phyloP scores from a whole-genome alignment of 1,139 yeast species.

The Debaryomyces sp. region DNA sequence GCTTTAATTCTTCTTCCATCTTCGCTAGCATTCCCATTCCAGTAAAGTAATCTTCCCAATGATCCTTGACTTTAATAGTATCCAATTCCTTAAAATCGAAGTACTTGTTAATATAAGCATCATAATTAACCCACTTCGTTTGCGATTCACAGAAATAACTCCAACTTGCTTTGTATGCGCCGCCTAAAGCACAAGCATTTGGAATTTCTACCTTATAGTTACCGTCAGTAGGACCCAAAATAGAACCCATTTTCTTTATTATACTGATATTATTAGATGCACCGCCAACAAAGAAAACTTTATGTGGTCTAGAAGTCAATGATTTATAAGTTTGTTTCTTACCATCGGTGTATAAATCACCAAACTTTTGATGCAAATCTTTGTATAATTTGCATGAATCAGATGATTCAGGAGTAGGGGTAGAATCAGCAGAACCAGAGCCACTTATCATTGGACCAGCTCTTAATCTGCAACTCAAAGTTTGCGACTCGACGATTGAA shows the following conservation, averaged over 20 bases:
- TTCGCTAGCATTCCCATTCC: slow-evolving; percentile 55
- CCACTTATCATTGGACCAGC: slow-evolving; percentile 66
- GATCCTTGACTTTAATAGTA: slow-evolving; percentile 39
- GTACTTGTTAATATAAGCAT: slow-evolving; percentile 41
- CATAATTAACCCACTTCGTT: slow-evolving; percentile 41
- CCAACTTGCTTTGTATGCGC: slow-evolving; percentile 88
- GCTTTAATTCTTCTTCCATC: slow-evolving; percentile 42
- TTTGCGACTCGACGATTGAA: slow-evolving; percentile 84
- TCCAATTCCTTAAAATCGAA: slow-evolving; percentile 55
- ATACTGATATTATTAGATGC: slow-evolving; percentile 74
- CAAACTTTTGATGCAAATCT: slow-evolving; percentile 34
- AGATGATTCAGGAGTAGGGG: slow-evolving; percentile 19
- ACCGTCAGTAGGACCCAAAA: slow-evolving; percentile 66
- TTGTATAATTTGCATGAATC: slow-evolving; percentile 20
- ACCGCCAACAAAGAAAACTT: slow-evolving; percentile 85
- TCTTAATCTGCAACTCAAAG: slow-evolving; percentile 79
- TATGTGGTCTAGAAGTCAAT: slow-evolving; percentile 61
- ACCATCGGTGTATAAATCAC: slow-evolving; percentile 53
- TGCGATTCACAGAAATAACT: slow-evolving; percentile 43
- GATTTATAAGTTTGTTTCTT: slow-evolving; percentile 45
- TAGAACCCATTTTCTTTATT: slow-evolving; percentile 67
- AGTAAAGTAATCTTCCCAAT: slow-evolving; percentile 51
- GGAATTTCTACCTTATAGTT: slow-evolving; percentile 75
- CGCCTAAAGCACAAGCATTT: slow-evolving; percentile 93
- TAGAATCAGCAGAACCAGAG: slow-evolving; percentile 16